Evolutionary conservation across 2,329 filamentous ascomycete genomes (phyloP).

Genomic region (Metarhizium rileyi): DNA sequence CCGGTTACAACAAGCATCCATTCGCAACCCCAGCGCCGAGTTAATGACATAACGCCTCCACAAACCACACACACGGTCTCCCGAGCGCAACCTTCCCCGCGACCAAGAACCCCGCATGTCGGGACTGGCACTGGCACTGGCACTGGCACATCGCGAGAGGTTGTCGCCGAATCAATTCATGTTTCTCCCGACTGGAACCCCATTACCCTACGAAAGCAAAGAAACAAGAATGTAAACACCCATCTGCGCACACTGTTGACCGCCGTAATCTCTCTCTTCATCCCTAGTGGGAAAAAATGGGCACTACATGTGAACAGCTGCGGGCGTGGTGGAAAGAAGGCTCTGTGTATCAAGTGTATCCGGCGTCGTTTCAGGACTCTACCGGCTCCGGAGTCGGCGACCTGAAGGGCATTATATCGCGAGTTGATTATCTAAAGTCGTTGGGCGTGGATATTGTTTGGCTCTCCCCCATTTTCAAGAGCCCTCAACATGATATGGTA

Average conservation of each 20-base stretch:
- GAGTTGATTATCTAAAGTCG: conserved; percentile 43
- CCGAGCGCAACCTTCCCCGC: not conserved
- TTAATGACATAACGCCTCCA: not conserved
- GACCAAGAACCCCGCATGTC: not conserved
- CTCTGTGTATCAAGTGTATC: conserved; percentile 52
- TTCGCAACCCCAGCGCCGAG: not conserved
- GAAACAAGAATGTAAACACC: not conserved
- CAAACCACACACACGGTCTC: not conserved
- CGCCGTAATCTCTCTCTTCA: not conserved
- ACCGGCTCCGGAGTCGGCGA: conserved; percentile 47
- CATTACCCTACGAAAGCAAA: not conserved
- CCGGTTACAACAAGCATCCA: not conserved
- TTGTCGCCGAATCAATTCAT: too few relatives aligned
- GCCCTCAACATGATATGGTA: conserved; percentile 55
- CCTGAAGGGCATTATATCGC: conserved; percentile 46
- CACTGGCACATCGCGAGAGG: too few relatives aligned
- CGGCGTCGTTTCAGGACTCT: conserved; percentile 50
- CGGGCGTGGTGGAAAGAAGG: conserved; percentile 50
- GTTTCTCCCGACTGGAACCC: not conserved
- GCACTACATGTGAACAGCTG: conserved; percentile 13
- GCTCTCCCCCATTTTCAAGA: conserved; percentile 38
- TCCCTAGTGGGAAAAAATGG: conserved; percentile 15
- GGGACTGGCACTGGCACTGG: not conserved
- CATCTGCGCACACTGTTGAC: not conserved
- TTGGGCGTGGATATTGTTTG: conserved; percentile 51